Evolutionary conservation across 805 yeast species (phyloP), one percentile per base, ranked within the genome.

Genomic region (Vanderwaltozyma tropicalis): DNA sequence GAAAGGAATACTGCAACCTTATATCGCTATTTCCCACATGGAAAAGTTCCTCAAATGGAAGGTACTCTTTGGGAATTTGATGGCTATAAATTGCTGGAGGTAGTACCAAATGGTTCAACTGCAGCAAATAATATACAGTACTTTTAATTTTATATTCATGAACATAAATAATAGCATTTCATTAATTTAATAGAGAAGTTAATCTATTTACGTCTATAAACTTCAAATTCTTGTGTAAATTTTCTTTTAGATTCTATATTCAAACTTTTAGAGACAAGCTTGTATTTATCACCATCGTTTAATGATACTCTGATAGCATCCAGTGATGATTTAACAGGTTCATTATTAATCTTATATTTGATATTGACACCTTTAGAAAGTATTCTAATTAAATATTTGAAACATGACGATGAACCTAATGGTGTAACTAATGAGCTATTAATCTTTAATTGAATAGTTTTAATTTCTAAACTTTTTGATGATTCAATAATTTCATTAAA

Each of bases 261-360:
- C 25, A 78, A 59, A 1, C 63, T 64, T 13, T 59, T 59, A 4
- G 77, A 74, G 0, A 76, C 63, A 3, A 67, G 53, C 39, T 71
- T 69, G 39, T 72, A 55, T 38, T 72, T 66, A 22, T 80, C 80
- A 22, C 62, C 65, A 28, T 63, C 67, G 1, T 64, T 55, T 40
- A 72, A 43, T 1, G 56, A 44, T 12, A 41, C 36, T 41, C 66
- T 59, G 10, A 60, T 41, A n/a, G 47, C 47, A 4, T 43, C 47
- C 15, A 61, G 34, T 2, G 55, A 46, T 1, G 48, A 41, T 5
- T 47, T 58, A 3, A 50, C 20, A 11, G 44, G 38, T 18, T 51
- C 43, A 20, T 52, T 47, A 24, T 54, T 48, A 2, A 59, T 34
- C 32, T 53, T 62, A 24, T 48, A 44, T 28, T 42, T 48, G 32